phyloP scores from a whole-genome alignment of 78 protist genomes.

The Guillardia theta region DNA sequence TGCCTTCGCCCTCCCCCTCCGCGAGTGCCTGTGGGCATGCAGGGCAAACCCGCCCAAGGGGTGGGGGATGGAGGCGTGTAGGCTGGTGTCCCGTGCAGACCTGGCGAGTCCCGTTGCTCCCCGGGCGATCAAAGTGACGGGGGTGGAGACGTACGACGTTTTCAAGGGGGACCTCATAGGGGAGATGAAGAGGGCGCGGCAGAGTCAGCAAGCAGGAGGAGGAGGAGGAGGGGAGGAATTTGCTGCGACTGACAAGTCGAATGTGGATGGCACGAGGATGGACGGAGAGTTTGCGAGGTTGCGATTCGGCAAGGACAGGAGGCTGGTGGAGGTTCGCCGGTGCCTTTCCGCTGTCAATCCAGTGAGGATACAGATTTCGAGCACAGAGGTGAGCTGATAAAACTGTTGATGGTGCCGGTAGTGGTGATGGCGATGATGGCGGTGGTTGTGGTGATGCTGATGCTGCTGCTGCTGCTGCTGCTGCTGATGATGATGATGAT shows the following conservation, averaged over 20 bases:
- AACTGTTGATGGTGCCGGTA: neutral
- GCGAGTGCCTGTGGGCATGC: slow-evolving; percentile 25
- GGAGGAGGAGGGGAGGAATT: too few relatives aligned
- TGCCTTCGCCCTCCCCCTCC: neutral
- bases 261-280: neutral
- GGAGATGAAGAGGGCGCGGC: neutral
- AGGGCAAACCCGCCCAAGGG: neutral
- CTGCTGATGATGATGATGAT: too few relatives aligned
- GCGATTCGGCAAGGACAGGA: neutral
- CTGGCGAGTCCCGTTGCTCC: neutral
- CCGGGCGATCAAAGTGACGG: neutral
- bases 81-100: neutral
- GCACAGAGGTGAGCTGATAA: neutral
- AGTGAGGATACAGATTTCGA: neutral
- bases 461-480: too few relatives aligned
- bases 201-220: neutral
- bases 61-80: neutral
- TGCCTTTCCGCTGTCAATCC: neutral
- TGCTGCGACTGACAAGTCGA: neutral
- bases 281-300: neutral
- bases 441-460: too few relatives aligned
- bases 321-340: neutral
- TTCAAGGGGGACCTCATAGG: neutral
- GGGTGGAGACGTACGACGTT: neutral
- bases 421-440: too few relatives aligned